Base-by-base conservation (phyloP, 768 basidiomycete genomes). In the Kondoa malvinella region DNA sequence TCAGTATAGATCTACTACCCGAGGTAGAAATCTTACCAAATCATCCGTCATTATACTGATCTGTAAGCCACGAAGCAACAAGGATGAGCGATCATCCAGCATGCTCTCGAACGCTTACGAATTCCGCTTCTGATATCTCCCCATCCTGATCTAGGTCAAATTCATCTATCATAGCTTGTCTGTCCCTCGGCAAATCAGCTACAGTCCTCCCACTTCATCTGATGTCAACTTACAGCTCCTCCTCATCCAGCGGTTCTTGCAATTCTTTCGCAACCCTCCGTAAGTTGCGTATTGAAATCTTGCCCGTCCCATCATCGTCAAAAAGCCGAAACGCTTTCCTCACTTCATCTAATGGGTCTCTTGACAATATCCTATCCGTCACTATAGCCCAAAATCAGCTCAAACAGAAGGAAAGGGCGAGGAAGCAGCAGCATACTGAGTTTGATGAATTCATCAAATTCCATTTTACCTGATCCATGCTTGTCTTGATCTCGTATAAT, bases 101-200 rank as follows among this genome's bases (percentile, higher is more conserved):
- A 67, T 16, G 61, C 57, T 12, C 14, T 16, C 21, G 21, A 27
- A 27, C 2, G 50, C 66, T 70, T 59, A 74, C 72, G 80, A 99
- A 97, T 77, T 99, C 95, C 75, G 89, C 85, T 76, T 92, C 87
- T 75, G 85, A 92, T 77, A 97, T 97, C 80, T 94, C 94, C 31
- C 92, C 92, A 72, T 99, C 95, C 76, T 91, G 87, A 79, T 99
- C 95, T 29, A 99, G 84, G 78, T 99, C 95, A 76, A 99, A 99
- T 78, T 99, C 95, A 74, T 99, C 95, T 75, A 99, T 99, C 95
- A 99, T 99, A 27, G 95, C 95, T 85, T 96, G 92, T 72, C 94
- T 96, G 73, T 72, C 67, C n/a, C n/a, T n/a, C n/a, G n/a, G n/a
- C n/a, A n/a, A 32, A 67, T 57, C 58, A 21, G 34, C 4, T 56